Evolutionary conservation across 148 eudicot species (phyloP).

Genomic region (Cornus suecica): DNA sequence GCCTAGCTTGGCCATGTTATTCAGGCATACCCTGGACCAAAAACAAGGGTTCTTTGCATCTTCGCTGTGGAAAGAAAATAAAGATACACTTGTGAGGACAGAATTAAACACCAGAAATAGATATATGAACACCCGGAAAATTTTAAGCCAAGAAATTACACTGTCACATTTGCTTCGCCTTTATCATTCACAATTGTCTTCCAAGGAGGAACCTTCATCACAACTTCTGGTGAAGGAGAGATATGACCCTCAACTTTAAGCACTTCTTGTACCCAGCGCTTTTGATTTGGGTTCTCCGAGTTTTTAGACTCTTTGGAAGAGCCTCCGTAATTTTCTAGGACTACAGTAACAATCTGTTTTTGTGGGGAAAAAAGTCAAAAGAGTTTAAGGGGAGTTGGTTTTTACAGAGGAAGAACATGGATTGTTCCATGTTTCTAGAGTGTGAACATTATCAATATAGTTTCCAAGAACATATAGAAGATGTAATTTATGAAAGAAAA

Average conservation of each 20-base stretch:
- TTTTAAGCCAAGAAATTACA: slow-evolving; percentile 38
- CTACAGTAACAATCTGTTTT: slow-evolving; percentile 73
- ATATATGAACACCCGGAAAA: slow-evolving; percentile 14
- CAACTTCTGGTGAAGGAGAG: slow-evolving; percentile 41
- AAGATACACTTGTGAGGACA: background rate
- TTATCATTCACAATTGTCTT: slow-evolving; percentile 58
- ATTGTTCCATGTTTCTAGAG: no score
- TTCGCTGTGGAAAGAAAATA: slow-evolving; percentile 46
- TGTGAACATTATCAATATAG: background rate
- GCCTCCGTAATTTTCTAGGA: slow-evolving; percentile 73
- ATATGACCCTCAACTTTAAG: slow-evolving; percentile 46
- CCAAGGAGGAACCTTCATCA: slow-evolving; percentile 70
- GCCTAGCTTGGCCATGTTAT: slow-evolving; percentile 79
- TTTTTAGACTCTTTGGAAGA: slow-evolving; percentile 30
- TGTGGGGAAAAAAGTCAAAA: background rate
- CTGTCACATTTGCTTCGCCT: slow-evolving; percentile 67
- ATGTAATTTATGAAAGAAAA: background rate
- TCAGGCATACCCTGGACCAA: slow-evolving; percentile 93
- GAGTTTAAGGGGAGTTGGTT: background rate
- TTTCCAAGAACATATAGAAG: background rate
- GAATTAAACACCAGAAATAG: slow-evolving; percentile 10
- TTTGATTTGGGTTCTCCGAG: no score
- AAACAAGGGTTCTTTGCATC: slow-evolving; percentile 71
- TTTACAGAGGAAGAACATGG: no score
- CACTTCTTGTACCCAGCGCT: slow-evolving; percentile 54